Conservation (phyloP, 352 stramenopile genomes). For the Globisporangium polare region DNA sequence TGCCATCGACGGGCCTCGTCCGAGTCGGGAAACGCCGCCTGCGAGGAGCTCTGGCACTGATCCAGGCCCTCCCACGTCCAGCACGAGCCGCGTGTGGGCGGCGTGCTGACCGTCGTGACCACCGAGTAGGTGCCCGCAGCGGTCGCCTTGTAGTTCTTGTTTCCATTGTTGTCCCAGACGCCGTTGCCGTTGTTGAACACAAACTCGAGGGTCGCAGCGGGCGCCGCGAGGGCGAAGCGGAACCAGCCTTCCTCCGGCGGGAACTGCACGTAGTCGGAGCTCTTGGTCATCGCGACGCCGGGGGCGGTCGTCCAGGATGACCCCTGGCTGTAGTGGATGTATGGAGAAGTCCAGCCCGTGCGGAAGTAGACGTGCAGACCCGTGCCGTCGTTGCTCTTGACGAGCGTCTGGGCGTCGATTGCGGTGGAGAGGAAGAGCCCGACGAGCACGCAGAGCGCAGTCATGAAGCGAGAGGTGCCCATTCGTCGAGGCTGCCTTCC, state of each 20-base stretch:
- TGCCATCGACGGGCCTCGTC: conserved; percentile 42
- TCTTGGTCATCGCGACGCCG: conserved; percentile 30
- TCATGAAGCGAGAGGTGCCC: not conserved
- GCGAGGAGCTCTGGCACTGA: conserved; percentile 17
- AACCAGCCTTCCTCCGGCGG: conserved; percentile 38
- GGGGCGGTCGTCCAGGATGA: conserved; percentile 31
- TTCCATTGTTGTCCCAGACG: conserved; percentile 41
- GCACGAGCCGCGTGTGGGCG: conserved; percentile 17
- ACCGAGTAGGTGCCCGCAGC: conserved; percentile 30
- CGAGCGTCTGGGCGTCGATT: conserved; percentile 23
- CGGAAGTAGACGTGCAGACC: conserved; percentile 31
- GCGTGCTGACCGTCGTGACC: conserved; percentile 23
- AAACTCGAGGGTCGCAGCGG: conserved; percentile 24
- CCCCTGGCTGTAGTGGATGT: conserved; percentile 38
- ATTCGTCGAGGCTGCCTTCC: not conserved
- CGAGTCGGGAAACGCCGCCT: conserved; percentile 14
- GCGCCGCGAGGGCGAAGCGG: conserved; percentile 24
- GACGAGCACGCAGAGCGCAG: not conserved
- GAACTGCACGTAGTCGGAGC: conserved; percentile 30
- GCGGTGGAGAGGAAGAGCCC: conserved; percentile 1
- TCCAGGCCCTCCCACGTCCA: conserved; percentile 30
- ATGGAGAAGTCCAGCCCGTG: conserved; percentile 24
- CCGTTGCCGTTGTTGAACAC: conserved; percentile 39
- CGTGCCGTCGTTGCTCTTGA: conserved; percentile 27
- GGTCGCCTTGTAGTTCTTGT: conserved; percentile 35